phyloP scores from a whole-genome alignment of 2,329 filamentous ascomycete genomes.

The Leptographium galeiforme region DNA sequence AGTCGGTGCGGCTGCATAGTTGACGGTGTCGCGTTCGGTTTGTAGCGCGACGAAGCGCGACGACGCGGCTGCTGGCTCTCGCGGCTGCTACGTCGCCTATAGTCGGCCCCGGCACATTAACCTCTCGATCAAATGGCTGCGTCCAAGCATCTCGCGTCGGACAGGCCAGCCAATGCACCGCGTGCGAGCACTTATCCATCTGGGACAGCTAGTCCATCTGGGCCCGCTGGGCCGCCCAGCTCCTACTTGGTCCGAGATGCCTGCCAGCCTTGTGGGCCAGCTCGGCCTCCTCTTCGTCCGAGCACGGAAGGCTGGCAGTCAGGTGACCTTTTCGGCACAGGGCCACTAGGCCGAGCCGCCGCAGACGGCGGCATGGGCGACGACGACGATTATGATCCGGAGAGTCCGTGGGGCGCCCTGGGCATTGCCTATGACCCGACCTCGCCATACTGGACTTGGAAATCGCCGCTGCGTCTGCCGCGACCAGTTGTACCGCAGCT shows the following conservation, averaged over 20 bases:
- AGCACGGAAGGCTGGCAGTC: background rate
- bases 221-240: background rate
- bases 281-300: background rate
- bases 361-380: background rate
- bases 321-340: background rate
- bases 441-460: conserved; percentile 3
- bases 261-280: background rate
- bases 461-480: background rate
- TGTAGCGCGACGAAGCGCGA: background rate
- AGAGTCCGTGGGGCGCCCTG: conserved; percentile 8
- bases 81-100: background rate
- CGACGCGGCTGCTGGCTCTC: background rate
- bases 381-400: conserved; percentile 4
- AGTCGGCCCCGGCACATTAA: background rate
- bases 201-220: too few relatives aligned
- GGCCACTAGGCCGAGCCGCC: background rate
- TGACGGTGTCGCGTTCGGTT: background rate
- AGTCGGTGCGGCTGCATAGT: background rate
- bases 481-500: too few relatives aligned
- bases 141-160: background rate
- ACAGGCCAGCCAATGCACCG: background rate
- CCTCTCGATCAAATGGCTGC: background rate
- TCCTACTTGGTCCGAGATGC: background rate
- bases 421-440: conserved; percentile 8
- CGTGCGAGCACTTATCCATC: background rate